Evolutionary conservation across 768 basidiomycete species (phyloP).

Genomic region (Paxillus rubicundulus): DNA sequence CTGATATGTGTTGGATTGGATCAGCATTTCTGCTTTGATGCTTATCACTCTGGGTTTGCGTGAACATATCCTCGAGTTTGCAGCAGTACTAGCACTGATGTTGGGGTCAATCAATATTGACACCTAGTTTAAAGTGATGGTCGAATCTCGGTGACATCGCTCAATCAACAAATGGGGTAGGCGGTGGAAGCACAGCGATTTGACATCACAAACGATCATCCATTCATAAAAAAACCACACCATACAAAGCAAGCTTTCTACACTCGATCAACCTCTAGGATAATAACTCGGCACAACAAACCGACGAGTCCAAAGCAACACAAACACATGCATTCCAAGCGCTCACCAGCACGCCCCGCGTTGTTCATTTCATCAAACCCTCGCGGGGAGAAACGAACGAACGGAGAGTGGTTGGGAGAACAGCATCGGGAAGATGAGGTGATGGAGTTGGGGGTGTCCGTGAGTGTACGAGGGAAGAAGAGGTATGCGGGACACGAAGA

Average conservation of each 20-base stretch:
- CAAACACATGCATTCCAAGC: conserved; percentile 27
- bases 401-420: conserved; percentile 16
- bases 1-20: too few relatives aligned
- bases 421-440: conserved; percentile 20
- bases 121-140: too few relatives aligned
- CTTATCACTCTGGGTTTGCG: too few relatives aligned
- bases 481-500: background rate
- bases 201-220: conserved; percentile 9
- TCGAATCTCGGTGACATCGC: too few relatives aligned
- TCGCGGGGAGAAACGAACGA: conserved; percentile 43
- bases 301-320: conserved; percentile 1
- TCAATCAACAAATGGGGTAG: too few relatives aligned
- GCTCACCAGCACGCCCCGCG: conserved; percentile 41
- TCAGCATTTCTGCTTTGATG: too few relatives aligned
- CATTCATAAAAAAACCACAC: background rate
- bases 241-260: conserved; percentile 13
- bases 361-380: conserved; percentile 46
- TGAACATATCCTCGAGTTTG: too few relatives aligned
- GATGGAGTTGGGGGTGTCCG: conserved; percentile 4
- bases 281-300: conserved; percentile 1
- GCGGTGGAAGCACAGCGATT: too few relatives aligned
- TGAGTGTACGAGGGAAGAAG: background rate
- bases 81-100: too few relatives aligned
- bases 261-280: conserved; percentile 3
- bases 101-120: too few relatives aligned